These are phyloP conservation scores for Stemphylium vesicarium DNA, from an alignment of 2,329 filamentous ascomycete species.

Conservation along the genomic window DNA sequence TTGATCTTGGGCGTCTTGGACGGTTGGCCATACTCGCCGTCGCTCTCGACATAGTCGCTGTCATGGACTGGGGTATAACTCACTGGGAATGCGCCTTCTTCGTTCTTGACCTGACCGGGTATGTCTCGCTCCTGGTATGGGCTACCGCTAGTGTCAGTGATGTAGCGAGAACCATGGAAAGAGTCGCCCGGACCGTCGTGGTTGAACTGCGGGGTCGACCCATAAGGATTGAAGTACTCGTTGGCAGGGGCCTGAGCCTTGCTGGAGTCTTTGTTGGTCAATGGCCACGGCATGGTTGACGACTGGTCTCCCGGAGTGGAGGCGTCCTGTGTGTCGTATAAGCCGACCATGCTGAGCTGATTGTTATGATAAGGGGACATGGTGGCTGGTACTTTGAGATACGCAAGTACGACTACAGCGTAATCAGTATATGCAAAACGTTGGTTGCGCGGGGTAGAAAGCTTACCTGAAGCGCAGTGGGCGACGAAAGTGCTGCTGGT, in stretches of 20 bases:
- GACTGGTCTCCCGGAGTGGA: not conserved
- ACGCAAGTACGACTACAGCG: not conserved
- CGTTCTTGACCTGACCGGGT: not conserved
- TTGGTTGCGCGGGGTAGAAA: not conserved
- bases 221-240: not conserved
- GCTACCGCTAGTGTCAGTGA: not conserved
- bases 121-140: not conserved
- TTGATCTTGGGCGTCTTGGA: conserved; percentile 33
- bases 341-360: conserved; percentile 16
- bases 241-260: not conserved
- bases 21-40: conserved; percentile 15
- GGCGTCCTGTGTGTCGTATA: conserved; percentile 8
- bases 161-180: not conserved
- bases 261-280: not conserved
- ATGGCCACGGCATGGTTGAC: not conserved
- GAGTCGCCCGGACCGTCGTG: not conserved
- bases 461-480: not conserved
- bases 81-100: conserved; percentile 4
- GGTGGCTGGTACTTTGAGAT: not conserved
- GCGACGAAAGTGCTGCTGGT: not conserved
- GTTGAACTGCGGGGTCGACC: not conserved
- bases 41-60: conserved; percentile 23
- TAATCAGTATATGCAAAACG: not conserved
- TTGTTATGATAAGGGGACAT: conserved; percentile 22
- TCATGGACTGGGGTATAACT: conserved; percentile 19